phyloP scores from a whole-genome alignment of 208 protist species.

The Acanthamoeba triangularis region DNA sequence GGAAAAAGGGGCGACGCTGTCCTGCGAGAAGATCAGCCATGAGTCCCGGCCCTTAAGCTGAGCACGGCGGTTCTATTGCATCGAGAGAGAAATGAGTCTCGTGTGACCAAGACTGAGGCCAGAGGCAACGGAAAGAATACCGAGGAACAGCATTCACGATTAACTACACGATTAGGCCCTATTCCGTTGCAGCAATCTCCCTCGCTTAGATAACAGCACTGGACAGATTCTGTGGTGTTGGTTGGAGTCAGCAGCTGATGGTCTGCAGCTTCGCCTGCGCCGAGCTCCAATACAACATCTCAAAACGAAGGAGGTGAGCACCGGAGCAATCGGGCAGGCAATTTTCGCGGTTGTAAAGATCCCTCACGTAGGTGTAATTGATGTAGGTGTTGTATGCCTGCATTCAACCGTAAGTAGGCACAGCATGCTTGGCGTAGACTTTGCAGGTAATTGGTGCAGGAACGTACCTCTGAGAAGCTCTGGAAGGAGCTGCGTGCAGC shows the following conservation, averaged over 20 bases:
- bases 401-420: not conserved
- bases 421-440: too few relatives aligned
- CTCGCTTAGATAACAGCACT: not conserved
- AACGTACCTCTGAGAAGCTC: constrained; percentile 7
- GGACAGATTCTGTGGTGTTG: not conserved
- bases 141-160: not conserved
- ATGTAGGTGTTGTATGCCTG: constrained; percentile 56
- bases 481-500: constrained; percentile 38
- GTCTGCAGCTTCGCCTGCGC: too few relatives aligned
- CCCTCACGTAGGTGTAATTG: not conserved
- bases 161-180: not conserved
- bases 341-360: not conserved
- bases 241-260: not conserved
- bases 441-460: too few relatives aligned
- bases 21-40: constrained; percentile 68
- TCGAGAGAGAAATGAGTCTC: not conserved
- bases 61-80: not conserved
- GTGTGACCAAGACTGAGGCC: not conserved
- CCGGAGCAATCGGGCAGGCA: not conserved
- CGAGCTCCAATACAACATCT: too few relatives aligned
- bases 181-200: constrained; percentile 50
- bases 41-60: not conserved
- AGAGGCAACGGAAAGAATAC: not conserved
- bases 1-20: constrained; percentile 45
- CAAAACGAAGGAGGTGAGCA: not conserved